Evolutionary conservation across 2,329 filamentous ascomycete species (phyloP), one percentile per base, ranked within the genome.

Genomic region (Aspergillus alliaceus): DNA sequence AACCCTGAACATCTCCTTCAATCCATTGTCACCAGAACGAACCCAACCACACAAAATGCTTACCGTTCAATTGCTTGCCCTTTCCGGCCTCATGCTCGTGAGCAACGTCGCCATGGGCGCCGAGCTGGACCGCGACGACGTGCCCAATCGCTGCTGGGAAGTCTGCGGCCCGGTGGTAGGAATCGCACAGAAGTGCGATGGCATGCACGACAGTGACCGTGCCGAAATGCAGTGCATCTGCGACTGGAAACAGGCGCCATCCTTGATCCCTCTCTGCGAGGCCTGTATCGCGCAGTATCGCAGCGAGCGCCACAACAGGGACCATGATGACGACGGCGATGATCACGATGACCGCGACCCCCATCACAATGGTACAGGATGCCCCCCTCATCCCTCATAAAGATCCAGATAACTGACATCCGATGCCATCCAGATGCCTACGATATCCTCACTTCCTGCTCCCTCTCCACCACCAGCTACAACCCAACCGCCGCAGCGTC

Each of bases 201-300:
- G 56, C 24, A 54, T 52, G 7, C 52, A 68, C 42, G 39, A 71
- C 49, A 59, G 62, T 44, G 64, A 70, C 54, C 53, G 53, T 9
- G 64, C 64, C 29, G 68, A 72, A 34, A 57, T 68, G 31, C 32
- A 65, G 18, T 71, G 69, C 37, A 67, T 71, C 42, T 71, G 70
- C 44, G 53, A 68, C 42, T 69, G 64, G 68, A 56, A 62, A 11
- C 48, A 59, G 24, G 68, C 68, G 9, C 55, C 61, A n/a, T 66
- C 58, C 7, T 58, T 65, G n/a, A 57, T 72, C 15, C 69, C 70
- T 5, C 60, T 67, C 35, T 72, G 70, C 34, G 67, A 69, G n/a
- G 70, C 69, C 31, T 72, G 70, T 32, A 72, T 72, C 20, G 61
- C 67, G n/a, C 58, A 71, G 47, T 64, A 68, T 51, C 59, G 62